A percentile compares a stretch with the other conserved stretches of the same genome.
phyloP scores from a whole-genome alignment of 345 rosid species.

The Citrus trifoliata region DNA sequence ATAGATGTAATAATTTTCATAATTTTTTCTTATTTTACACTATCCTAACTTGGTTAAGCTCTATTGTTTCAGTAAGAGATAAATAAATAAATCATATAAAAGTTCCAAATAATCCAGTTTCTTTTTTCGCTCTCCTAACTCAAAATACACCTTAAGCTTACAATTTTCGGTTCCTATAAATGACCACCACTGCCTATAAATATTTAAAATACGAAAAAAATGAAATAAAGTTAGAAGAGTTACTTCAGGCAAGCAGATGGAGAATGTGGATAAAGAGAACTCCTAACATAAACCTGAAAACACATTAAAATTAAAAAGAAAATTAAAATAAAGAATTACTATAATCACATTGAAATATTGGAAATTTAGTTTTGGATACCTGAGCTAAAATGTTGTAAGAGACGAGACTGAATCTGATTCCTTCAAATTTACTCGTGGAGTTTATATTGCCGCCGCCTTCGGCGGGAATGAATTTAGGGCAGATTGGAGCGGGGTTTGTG shows the following conservation, averaged over 20 bases:
- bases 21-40: too few species aligned
- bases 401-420: slow-evolving; percentile 57
- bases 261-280: slow-evolving; percentile 67
- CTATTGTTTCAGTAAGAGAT: too few species aligned
- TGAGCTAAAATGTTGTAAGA: slow-evolving; percentile 76
- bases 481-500: slow-evolving; percentile 28
- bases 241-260: slow-evolving; percentile 87
- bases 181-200: too few species aligned
- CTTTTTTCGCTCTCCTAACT: too few species aligned
- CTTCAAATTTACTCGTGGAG: slow-evolving; percentile 46
- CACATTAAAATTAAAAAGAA: slow-evolving; percentile 1
- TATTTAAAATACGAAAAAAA: too few species aligned
- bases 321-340: too few species aligned
- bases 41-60: too few species aligned
- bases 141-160: too few species aligned
- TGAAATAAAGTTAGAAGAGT: not conserved
- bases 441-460: slow-evolving; percentile 43
- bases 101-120: too few species aligned
- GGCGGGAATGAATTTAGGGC: slow-evolving; percentile 51
- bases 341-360: not conserved
- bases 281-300: slow-evolving; percentile 74
- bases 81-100: too few species aligned
- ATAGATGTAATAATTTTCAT: too few species aligned
- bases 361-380: slow-evolving; percentile 27
- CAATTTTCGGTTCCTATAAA: too few species aligned